Evolutionary conservation across 495 filamentous ascomycete species (phyloP), one percentile per base, ranked within the genome.

Genomic region (Cryomyces minteri): DNA sequence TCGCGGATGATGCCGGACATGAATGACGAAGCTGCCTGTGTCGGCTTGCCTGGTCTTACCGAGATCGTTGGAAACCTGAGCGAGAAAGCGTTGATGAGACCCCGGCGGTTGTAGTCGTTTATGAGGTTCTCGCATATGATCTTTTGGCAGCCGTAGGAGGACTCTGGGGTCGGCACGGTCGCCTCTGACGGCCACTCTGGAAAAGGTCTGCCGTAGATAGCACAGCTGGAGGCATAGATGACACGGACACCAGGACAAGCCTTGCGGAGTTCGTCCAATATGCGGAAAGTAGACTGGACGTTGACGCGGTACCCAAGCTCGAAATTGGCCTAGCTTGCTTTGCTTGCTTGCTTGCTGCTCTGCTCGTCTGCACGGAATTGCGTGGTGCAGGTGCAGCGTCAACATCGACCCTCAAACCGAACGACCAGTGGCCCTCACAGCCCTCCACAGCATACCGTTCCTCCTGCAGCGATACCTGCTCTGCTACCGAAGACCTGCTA

Each of bases 81-180:
- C 10, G 69, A 65, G 6, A 80, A 67, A 0, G 71, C 83, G 49
- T 85, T 73, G 39, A 90, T 52, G 55, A 75, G 75, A 0, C 77
- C 77, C 34, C 74, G 71, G 5, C 84, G 73, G 31, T 78, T 78
- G 62, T 82, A 77, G 53, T 88, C 83, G 54, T 83, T 87, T 52
- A 90, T 58, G 29, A 84, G 63, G 7, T 67, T 69, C 64, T 90
- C 84, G 51, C 71, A 69, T 49, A 86, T 76, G 51, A 86, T 67
- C 61, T 90, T 90, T 65, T 87, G 77, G 43, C 79, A 71, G 41
- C 84, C 84, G 55, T 88, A 88, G 7, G 75, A 80, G 6, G 75
- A 72, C 45, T 74, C 65, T 5, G 84, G 84, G 10, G 76, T 74
- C 5, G 84, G 74, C 33, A 71, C 59, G 6, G 78, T 78, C 28